Percentiles rank a stretch among this genome's conserved stretches.
phyloP scores from a whole-genome alignment of 2,329 filamentous ascomycete genomes.

The Pestalotiopsis fici region DNA sequence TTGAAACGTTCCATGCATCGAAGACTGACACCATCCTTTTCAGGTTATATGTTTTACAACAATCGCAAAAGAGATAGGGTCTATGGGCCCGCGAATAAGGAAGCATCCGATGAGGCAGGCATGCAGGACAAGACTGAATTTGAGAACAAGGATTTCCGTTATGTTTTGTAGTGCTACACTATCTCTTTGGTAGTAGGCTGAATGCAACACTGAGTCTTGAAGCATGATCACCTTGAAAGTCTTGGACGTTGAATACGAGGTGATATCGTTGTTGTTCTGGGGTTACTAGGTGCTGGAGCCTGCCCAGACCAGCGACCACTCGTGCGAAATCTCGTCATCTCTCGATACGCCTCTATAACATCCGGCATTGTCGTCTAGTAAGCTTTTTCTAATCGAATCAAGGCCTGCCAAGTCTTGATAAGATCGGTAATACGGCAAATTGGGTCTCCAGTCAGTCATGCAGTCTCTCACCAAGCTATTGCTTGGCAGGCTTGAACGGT shows the following conservation, averaged over 20 bases:
- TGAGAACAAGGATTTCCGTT: conserved; percentile 56
- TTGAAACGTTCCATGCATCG: background rate
- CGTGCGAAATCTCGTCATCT: background rate
- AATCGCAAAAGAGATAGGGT: conserved; percentile 47
- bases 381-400: background rate
- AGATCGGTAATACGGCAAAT: background rate
- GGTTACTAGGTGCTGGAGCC: background rate
- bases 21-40: background rate
- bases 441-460: background rate
- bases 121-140: conserved; percentile 59
- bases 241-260: background rate
- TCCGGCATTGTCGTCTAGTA: background rate
- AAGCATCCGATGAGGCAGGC: conserved; percentile 53
- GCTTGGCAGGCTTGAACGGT: background rate
- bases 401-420: background rate
- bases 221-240: background rate
- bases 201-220: background rate
- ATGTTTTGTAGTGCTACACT: conserved; percentile 40
- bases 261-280: background rate
- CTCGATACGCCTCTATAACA: too few species aligned
- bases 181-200: background rate
- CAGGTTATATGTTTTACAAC: conserved; percentile 33
- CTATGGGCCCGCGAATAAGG: conserved; percentile 37
- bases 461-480: background rate
- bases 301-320: background rate